Evolutionary conservation across 495 filamentous ascomycete species (phyloP).

Genomic region (Talaromyces thailandensis): DNA sequence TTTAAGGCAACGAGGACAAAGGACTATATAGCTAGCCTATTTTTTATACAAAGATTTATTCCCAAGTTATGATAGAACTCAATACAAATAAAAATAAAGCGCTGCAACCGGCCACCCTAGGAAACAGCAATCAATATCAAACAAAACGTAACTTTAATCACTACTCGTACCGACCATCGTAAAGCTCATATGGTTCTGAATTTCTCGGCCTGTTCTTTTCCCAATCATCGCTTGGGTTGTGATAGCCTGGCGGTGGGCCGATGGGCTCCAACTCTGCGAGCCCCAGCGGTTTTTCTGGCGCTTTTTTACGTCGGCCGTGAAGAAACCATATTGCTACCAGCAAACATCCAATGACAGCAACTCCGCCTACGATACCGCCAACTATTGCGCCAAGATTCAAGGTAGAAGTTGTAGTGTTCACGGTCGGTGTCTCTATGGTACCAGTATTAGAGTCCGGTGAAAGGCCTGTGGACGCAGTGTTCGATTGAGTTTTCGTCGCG

Average conservation of each 20-base stretch:
- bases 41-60: background rate
- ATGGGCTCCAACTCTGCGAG: background rate
- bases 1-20: no score
- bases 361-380: background rate
- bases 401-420: background rate
- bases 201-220: background rate
- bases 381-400: background rate
- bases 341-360: background rate
- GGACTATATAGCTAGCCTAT: no score
- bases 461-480: background rate
- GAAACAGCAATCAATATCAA: background rate
- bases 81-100: background rate
- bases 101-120: background rate
- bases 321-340: background rate
- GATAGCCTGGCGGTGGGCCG: background rate
- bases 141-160: background rate
- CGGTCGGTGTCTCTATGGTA: background rate
- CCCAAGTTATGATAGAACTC: background rate
- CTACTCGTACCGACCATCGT: background rate
- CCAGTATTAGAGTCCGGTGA: no score
- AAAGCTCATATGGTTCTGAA: background rate
- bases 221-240: background rate
- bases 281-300: background rate
- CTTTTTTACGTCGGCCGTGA: background rate
- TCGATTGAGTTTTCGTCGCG: background rate